Evolutionary conservation across 2,329 filamentous ascomycete species (phyloP).

Genomic region (Penicillium sp.): DNA sequence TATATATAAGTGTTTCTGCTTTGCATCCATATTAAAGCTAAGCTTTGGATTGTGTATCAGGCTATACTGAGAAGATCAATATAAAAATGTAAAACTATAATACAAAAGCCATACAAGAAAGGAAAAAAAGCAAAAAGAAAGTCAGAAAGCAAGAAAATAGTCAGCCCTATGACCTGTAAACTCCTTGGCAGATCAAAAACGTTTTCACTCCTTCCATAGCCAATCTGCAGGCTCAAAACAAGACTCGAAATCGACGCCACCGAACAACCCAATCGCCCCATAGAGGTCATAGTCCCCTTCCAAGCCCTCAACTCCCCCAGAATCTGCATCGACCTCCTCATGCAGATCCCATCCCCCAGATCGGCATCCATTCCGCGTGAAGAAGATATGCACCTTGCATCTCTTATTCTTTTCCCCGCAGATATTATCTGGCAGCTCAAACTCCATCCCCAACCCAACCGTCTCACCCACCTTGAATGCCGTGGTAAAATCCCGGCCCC

Average conservation of each 20-base stretch:
- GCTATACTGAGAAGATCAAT: background rate
- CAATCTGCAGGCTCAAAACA: constrained; percentile 51
- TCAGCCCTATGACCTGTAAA: constrained; percentile 11
- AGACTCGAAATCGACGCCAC: constrained; percentile 60
- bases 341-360: constrained; percentile 58
- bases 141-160: background rate
- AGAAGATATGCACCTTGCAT: constrained; percentile 54
- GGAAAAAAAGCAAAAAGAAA: background rate
- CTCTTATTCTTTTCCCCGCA: constrained; percentile 30
- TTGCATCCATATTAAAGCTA: background rate
- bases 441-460: constrained; percentile 59
- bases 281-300: constrained; percentile 66
- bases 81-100: background rate
- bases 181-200: background rate
- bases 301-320: constrained; percentile 63
- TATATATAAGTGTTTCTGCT: background rate
- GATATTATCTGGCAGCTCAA: constrained; percentile 42
- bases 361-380: constrained; percentile 56
- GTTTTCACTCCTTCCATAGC: constrained; percentile 37
- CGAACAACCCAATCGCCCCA: constrained; percentile 60
- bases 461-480: constrained; percentile 55
- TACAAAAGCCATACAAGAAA: background rate
- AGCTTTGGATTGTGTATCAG: background rate
- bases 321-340: constrained; percentile 56
- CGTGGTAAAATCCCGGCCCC: constrained; percentile 57